Base-by-base conservation (phyloP, 371 early-diverging fungal species). In the Mortierella sp. region DNA sequence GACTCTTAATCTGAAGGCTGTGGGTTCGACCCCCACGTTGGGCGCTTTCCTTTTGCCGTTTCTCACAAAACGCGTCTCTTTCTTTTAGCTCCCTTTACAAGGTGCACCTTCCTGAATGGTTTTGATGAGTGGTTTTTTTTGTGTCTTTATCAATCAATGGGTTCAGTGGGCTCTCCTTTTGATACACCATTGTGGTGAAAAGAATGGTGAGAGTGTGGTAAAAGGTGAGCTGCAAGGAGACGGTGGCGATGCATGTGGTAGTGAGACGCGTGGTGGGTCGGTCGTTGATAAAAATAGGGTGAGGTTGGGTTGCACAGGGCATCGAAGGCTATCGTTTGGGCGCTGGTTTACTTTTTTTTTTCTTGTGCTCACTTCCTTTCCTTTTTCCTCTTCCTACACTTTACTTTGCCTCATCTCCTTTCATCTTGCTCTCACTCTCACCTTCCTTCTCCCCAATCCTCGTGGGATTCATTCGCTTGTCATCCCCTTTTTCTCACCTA, bases 1-100 rank as follows among this genome's bases (percentile, higher is more conserved):
- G 97, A 95, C 97, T 97, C 95, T 96, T 97, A 96, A 97, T 95
- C 96, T 96, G 93, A 95, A 95, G 96, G 97, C 94, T 96, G 96
- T 91, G 97, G 96, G 96, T 97, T 97, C 96, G 96, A 96, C 94
- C 95, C 97, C 96, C 96, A 91, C 95, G 92, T 94, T 91, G 96
- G 96, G 95, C 95, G 89, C 56, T 83, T 24, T 71, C 75, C 1
- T 49, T 49, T 49, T 49, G 49, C 49, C 49, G 0, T 16, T 49
- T 5, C 3, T 49, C 49, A 46, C 0, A 44, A 8, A 44, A 44
- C 35, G 35, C 35, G 41, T 4, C 41, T 41, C 6, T 41, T 41
- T 6, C 41, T 6, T 41, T 41, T 41, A 6, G 1, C 41, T 0
- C 41, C 0, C 38, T 38, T 4, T 1, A 38, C 2, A 38, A 38